Percentiles rank a stretch among this genome's conserved stretches.
phyloP scores from a whole-genome alignment of 2,329 filamentous ascomycete genomes.

The Sporothrix protearum region DNA sequence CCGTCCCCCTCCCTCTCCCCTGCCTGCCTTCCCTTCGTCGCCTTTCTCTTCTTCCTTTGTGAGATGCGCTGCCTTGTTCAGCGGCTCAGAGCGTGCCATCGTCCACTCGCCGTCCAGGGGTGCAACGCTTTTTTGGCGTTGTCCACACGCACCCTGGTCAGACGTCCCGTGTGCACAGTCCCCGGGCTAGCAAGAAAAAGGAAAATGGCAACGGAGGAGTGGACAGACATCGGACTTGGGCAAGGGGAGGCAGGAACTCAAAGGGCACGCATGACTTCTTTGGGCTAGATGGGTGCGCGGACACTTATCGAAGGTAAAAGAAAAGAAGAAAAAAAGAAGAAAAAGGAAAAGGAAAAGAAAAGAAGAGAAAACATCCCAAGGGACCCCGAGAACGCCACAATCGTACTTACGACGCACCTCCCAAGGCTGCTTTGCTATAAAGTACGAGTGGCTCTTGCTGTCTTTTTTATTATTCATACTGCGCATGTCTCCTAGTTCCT shows the following conservation, averaged over 20 bases:
- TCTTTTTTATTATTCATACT: too few species aligned
- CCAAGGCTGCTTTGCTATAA: neutral
- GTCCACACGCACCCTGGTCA: constrained; percentile 10
- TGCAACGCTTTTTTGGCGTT: constrained; percentile 5
- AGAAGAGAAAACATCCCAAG: neutral
- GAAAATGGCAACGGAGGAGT: neutral
- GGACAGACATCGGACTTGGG: neutral
- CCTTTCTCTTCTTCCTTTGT: neutral
- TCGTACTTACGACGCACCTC: neutral
- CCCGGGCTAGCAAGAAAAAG: neutral
- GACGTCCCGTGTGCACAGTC: constrained; percentile 21
- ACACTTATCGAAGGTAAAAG: neutral
- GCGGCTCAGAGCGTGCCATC: neutral
- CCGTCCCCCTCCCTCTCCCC: neutral
- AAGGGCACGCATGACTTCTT: neutral
- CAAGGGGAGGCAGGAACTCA: neutral
- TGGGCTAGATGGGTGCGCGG: constrained; percentile 4
- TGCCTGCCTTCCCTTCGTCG: neutral
- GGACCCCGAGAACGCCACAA: neutral
- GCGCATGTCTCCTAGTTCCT: neutral
- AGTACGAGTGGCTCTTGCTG: neutral
- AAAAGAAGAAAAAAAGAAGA: neutral
- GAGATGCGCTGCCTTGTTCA: constrained; percentile 3
- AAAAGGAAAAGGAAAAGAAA: neutral
- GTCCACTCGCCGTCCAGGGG: constrained; percentile 12